phyloP scores from a whole-genome alignment of 495 filamentous ascomycete genomes.

The Annulohypoxylon moriforme region DNA sequence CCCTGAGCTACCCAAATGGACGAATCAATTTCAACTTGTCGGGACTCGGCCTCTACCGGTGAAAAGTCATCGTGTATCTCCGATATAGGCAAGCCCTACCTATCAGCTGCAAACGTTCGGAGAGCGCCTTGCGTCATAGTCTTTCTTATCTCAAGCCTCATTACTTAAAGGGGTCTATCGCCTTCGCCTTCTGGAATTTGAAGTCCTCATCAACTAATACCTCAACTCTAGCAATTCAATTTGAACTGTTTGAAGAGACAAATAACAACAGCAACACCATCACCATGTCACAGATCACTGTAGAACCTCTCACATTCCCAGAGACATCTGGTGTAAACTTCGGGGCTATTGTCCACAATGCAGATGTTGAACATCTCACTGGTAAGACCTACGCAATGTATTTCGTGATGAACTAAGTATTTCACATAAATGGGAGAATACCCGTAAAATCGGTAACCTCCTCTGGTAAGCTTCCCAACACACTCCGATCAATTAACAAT shows the following conservation, averaged over 20 bases:
- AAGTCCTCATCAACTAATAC: neutral
- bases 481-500: neutral
- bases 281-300: conserved; percentile 26
- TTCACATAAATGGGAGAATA: conserved; percentile 56
- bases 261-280: neutral
- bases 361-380: conserved; percentile 69
- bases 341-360: conserved; percentile 65
- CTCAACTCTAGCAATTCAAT: neutral
- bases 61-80: conserved; percentile 3
- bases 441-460: conserved; percentile 68
- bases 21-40: neutral
- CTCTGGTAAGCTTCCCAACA: conserved; percentile 53
- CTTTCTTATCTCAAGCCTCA: neutral
- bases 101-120: conserved; percentile 12
- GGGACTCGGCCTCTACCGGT: conserved; percentile 6
- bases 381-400: conserved; percentile 55
- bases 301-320: conserved; percentile 58
- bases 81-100: conserved; percentile 9
- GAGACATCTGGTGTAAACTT: conserved; percentile 64
- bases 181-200: neutral
- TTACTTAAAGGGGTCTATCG: neutral
- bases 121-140: neutral
- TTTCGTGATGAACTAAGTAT: conserved; percentile 26
- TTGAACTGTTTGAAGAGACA: neutral
- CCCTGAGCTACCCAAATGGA: neutral